Evolutionary conservation across 1,139 yeast species (phyloP), one percentile per base, ranked within the genome.

Genomic region (Candida gigantensis): DNA sequence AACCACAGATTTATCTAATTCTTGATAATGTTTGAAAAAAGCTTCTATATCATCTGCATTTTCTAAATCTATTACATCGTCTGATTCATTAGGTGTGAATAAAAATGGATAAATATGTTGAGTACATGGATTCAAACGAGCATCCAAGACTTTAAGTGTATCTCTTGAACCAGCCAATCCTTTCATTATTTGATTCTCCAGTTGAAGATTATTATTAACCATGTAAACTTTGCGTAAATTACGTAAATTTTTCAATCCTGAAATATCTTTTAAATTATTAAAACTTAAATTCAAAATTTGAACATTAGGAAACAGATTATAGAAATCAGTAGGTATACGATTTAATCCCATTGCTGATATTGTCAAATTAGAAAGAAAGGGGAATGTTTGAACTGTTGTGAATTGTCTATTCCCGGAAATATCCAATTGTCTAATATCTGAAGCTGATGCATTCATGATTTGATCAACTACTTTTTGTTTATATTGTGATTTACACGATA

Each of bases 41-140:
- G 62, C 66, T 43, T 71, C 74, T 19, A 72, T 68, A 46, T 72
- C 78, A 41, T 74, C 78, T 24, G 63, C 47, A 3, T 65, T 62
- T 34, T 70, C 74, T 26, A 72, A 50, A 25, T 68, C 70, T 13
- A 70, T 45, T n/a, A 49, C 40, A 4, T 41, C 39, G 16, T 62
- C 68, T 13, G 63, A 46, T 42, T 74, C 78, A 12, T 68, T 62
- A 3, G 75, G 72, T 42, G 68, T 69, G 52, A 77, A 77, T 2
- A 77, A 74, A 48, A 65, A 75, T 1, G 82, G 80, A 49, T 78
- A 77, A 30, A 74, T 61, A 10, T 65, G 70, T 24, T 59, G 55
- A 28, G 71, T 77, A 28, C 76, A 47, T 7, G 79, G 72, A 46
- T 79, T 79, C 39, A 76, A 68, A 36, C 83, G 58, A 30, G 75